Percentiles rank a stretch among this genome's conserved stretches.
phyloP scores from a whole-genome alignment of 2,329 filamentous ascomycete genomes.

The Ceratocystis cubensis region DNA sequence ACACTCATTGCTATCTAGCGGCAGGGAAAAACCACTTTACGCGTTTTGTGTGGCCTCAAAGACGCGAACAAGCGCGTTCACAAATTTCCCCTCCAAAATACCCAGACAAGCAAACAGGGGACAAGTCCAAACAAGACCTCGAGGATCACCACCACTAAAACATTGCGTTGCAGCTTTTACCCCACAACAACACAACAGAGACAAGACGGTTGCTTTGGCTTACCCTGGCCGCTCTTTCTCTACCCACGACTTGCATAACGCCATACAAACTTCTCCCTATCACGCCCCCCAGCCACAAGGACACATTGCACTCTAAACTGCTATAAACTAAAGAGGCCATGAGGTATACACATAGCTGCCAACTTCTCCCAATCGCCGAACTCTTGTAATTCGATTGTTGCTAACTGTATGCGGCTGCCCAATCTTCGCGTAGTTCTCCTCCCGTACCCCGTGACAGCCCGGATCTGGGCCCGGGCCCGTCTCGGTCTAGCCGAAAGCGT shows the following conservation, averaged over 20 bases:
- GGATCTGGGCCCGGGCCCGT: constrained; percentile 34
- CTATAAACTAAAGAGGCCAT: not conserved
- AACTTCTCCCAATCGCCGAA: not conserved
- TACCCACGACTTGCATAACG: not conserved
- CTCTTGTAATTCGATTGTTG: not conserved
- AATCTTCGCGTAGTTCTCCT: constrained; percentile 51
- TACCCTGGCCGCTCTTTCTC: not conserved
- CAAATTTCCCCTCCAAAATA: constrained; percentile 18
- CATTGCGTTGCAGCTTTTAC: not conserved
- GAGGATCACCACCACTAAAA: not conserved
- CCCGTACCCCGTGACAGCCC: constrained; percentile 19
- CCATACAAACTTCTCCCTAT: not conserved
- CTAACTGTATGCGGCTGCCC: not conserved
- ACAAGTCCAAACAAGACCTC: not conserved
- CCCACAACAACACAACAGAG: not conserved
- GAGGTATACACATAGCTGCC: not conserved
- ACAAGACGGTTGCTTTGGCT: not conserved
- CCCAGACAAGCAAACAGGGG: not conserved
- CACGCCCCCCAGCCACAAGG: not conserved
- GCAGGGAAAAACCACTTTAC: constrained; percentile 28
- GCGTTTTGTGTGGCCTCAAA: constrained; percentile 23
- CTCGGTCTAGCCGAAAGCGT: constrained; percentile 40
- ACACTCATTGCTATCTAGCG: not conserved
- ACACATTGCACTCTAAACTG: not conserved
- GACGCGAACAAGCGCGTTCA: constrained; percentile 14